Percentiles rank a stretch among this genome's conserved stretches.
phyloP scores from a whole-genome alignment of 257 asterid genomes.

The Przewalskia tangutica region DNA sequence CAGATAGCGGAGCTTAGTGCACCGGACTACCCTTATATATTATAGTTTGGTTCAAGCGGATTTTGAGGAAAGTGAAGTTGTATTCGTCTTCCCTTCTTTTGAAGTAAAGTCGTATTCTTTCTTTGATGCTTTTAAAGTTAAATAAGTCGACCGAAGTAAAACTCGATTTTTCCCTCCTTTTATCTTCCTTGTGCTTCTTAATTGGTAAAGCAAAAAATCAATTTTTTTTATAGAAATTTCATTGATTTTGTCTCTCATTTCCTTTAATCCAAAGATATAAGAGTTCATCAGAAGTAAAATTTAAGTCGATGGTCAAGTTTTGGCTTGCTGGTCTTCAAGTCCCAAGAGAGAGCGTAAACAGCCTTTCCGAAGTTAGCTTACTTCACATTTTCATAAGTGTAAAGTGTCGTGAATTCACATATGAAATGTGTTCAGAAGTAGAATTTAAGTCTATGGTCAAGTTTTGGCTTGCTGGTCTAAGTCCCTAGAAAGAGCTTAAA shows the following conservation, averaged over 20 bases:
- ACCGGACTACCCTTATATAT: too few relatives aligned
- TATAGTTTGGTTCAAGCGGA: not conserved
- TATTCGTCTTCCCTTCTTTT: not conserved
- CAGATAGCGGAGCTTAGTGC: too few relatives aligned
- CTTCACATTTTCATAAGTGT: not conserved
- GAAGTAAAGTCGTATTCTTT: not conserved
- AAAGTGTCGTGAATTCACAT: not conserved
- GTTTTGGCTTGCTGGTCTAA: too few relatives aligned
- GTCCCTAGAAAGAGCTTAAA: too few relatives aligned
- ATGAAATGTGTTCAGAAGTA: not conserved
- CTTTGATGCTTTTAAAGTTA: not conserved
- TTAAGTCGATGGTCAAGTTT: not conserved
- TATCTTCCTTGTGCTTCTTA: not conserved
- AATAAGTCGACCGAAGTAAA: not conserved
- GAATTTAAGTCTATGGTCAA: too few relatives aligned
- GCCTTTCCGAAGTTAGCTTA: not conserved
- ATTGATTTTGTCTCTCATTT: not conserved
- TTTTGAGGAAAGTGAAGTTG: not conserved
- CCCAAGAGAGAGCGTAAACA: not conserved
- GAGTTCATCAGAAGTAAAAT: not conserved
- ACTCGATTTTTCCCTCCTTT: not conserved
- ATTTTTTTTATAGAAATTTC: not conserved
- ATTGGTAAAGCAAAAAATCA: not conserved
- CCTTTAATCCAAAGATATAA: not conserved
- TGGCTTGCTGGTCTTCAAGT: not conserved